Evolutionary conservation across 495 filamentous ascomycete genomes (phyloP).

Genomic region (Amniculicola lignicola): DNA sequence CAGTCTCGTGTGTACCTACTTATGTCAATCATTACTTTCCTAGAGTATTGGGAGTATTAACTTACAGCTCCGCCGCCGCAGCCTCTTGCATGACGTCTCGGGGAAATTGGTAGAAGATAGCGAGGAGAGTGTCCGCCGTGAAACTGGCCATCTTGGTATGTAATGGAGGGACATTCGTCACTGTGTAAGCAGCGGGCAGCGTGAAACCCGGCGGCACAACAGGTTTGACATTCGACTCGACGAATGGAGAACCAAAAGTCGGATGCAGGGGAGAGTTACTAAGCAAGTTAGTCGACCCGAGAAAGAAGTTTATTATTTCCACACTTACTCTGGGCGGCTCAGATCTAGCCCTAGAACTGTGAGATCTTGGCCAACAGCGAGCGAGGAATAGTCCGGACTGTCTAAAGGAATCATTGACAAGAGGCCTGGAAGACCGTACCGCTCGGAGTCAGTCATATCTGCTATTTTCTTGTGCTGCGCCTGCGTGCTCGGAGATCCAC

Average conservation of each 20-base stretch:
- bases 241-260: constrained; percentile 69
- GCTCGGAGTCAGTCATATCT: constrained; percentile 76
- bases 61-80: constrained; percentile 72
- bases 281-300: too few relatives aligned
- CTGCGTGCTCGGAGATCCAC: constrained; percentile 44
- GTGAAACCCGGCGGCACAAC: constrained; percentile 69
- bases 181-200: constrained; percentile 79
- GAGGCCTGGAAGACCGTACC: constrained; percentile 76
- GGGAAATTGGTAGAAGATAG: constrained; percentile 91
- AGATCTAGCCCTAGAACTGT: constrained; percentile 74
- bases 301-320: too few relatives aligned
- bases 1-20: constrained; percentile 62
- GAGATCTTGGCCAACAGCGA: constrained; percentile 77
- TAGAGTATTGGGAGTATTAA: not conserved
- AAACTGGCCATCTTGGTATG: constrained; percentile 76
- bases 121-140: constrained; percentile 87
- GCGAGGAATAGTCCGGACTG: constrained; percentile 68
- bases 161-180: constrained; percentile 79
- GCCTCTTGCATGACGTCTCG: constrained; percentile 79
- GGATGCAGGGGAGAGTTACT: constrained; percentile 57
- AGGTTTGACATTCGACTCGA: constrained; percentile 58
- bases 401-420: constrained; percentile 74
- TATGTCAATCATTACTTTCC: not conserved
- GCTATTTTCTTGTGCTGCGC: constrained; percentile 59
- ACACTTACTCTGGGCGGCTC: constrained; percentile 69